Evolutionary conservation across 805 yeast genomes (phyloP), one percentile per base, ranked within the genome.

Genomic region (Hanseniaspora thailandica): DNA sequence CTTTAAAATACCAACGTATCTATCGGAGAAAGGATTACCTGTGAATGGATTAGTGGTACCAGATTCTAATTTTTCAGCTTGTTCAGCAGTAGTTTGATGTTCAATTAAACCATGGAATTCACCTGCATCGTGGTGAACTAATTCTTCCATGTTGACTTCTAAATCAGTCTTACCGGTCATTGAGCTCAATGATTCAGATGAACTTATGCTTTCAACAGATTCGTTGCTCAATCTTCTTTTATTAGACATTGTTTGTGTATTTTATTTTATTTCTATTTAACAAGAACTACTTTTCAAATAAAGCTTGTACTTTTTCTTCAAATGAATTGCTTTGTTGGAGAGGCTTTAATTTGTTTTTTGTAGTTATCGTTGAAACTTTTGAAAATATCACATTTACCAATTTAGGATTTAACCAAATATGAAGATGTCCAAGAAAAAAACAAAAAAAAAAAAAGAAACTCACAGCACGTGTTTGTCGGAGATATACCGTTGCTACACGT

Each of bases 1-100:
- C 61, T 78, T 80, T 56, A 93, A 72, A 56, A 93, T 93, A 57
- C 80, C 85, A 60, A 80, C 76, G 67, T 93, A 93, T 62, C 80
- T 78, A 52, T 78, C 69, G 6, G 84, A 66, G 60, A 84, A 81
- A 19, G 64, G 59, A 10, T 68, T 59, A 12, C 93, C 95, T 1
- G 88, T 86, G 71, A 93, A 90, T 5, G 96, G 93, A 63, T 90
- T 93, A 26, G 59, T 59, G 0, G 70, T 66, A 0, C 80, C 84
- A 56, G 70, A 63, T 65, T 84, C 90, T 48, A 85, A 68, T 19
- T 59, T 62, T 46, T 70, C 70, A 3, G 90, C 89, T 57, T 78
- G 78, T 45, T 68, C 69, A 9, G 86, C 80, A 12, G 86, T 80
- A 10, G 95, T 84, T 39, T 76, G 62, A 62, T 81, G 84, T 56